A percentile compares a stretch with the other conserved stretches of the same genome.
Conservation (phyloP, 257 asterid species). For the Cordia subcordata region DNA sequence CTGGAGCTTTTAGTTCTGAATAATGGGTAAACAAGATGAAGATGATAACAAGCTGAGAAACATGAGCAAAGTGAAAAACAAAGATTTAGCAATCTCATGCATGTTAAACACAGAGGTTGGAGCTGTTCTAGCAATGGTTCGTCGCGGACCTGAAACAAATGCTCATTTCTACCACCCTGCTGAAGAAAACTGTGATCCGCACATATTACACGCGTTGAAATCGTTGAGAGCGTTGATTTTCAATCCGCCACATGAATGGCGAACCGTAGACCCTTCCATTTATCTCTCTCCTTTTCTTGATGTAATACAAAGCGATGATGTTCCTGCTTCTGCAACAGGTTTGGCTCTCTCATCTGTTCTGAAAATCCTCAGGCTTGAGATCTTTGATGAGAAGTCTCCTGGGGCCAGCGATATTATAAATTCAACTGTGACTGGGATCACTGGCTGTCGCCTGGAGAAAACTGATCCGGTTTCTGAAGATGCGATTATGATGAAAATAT, state of each 20-base stretch:
- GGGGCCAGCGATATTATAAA: constrained; percentile 63
- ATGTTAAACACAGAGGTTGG: constrained; percentile 90
- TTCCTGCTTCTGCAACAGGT: constrained; percentile 76
- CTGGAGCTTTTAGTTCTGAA: not conserved
- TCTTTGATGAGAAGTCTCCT: constrained; percentile 57
- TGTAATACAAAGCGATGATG: constrained; percentile 71
- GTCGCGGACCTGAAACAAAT: constrained; percentile 49
- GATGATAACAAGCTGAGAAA: constrained; percentile 21
- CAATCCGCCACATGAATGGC: constrained; percentile 84
- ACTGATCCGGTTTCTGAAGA: constrained; percentile 70
- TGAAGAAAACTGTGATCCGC: constrained; percentile 48
- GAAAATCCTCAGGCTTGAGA: constrained; percentile 61
- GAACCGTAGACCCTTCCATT: constrained; percentile 51
- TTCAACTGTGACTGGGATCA: constrained; percentile 46
- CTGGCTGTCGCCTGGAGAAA: constrained; percentile 68
- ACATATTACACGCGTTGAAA: constrained; percentile 54
- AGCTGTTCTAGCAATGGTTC: constrained; percentile 77
- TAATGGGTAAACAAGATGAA: constrained; percentile 39
- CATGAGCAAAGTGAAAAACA: constrained; percentile 40
- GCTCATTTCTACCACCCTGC: constrained; percentile 46
- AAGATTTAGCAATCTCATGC: constrained; percentile 81
- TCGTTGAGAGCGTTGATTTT: constrained; percentile 66
- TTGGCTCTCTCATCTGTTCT: constrained; percentile 71
- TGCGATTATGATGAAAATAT: constrained; percentile 74
- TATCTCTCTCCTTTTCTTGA: constrained; percentile 81